Conservation (phyloP, 2,329 filamentous ascomycete species). For the Pseudogymnoascus sp. region DNA sequence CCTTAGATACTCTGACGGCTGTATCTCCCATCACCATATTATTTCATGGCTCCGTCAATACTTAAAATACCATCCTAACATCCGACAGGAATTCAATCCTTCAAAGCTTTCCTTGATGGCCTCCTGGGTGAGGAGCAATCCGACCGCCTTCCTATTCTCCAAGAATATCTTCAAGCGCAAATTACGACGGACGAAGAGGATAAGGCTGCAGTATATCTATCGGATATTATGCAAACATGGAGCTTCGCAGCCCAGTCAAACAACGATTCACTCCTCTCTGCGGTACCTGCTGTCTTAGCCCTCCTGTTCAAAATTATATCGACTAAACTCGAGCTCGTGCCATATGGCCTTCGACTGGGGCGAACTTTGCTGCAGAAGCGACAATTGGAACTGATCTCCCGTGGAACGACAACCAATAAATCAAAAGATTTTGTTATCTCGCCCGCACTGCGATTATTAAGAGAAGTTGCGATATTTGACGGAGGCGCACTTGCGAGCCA, state of each 20-base stretch:
- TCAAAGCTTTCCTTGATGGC: conserved; percentile 66
- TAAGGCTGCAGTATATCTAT: conserved; percentile 58
- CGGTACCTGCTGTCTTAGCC: conserved; percentile 73
- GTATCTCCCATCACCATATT: not conserved
- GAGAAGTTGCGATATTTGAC: conserved; percentile 79
- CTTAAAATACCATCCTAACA: not conserved
- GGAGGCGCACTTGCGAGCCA: conserved; percentile 72
- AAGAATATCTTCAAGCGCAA: conserved; percentile 58
- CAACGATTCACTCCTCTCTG: conserved; percentile 73
- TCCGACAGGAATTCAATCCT: conserved; percentile 53
- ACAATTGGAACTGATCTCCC: conserved; percentile 73
- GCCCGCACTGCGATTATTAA: conserved; percentile 76
- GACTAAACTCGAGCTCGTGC: conserved; percentile 63
- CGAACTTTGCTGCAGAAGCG: conserved; percentile 74
- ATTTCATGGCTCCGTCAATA: not conserved
- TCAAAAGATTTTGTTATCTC: conserved; percentile 84
- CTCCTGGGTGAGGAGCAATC: conserved; percentile 47
- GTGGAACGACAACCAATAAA: conserved; percentile 72
- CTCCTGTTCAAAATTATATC: conserved; percentile 76
- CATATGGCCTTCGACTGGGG: conserved; percentile 71
- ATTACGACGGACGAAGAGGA: conserved; percentile 45
- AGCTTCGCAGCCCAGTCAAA: conserved; percentile 72
- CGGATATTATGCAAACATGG: conserved; percentile 84
- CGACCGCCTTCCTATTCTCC: conserved; percentile 52
- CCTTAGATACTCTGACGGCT: not conserved